Conservation (phyloP, 2,329 filamentous ascomycete species). For the Paraconiothyrium brasiliense region DNA sequence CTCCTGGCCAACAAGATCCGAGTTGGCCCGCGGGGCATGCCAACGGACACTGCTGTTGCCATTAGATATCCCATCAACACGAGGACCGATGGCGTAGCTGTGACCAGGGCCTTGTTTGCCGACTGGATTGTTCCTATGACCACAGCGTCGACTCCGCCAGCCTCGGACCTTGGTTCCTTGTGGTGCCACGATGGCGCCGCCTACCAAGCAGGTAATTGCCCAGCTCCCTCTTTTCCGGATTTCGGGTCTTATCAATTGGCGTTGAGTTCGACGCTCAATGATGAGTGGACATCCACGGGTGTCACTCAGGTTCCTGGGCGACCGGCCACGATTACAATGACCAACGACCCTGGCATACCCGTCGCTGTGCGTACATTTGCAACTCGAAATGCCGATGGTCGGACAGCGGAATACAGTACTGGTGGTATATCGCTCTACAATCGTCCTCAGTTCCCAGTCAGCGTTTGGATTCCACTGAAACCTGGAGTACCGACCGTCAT, state of each 20-base stretch:
- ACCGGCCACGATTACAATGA: not conserved
- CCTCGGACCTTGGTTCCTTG: conserved; percentile 1
- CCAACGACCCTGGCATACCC: conserved; percentile 6
- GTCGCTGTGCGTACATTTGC: conserved; percentile 1
- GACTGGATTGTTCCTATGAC: conserved; percentile 10
- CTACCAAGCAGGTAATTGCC: not conserved
- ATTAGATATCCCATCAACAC: conserved; percentile 7
- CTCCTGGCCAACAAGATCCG: conserved; percentile 11
- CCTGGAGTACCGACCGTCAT: conserved; percentile 1
- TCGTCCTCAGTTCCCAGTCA: conserved; percentile 7
- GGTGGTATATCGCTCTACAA: conserved; percentile 1
- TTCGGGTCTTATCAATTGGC: not conserved
- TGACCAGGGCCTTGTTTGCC: conserved; percentile 7
- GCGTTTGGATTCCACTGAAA: conserved; percentile 4
- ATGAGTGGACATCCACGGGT: conserved; percentile 4
- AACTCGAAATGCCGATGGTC: conserved; percentile 6
- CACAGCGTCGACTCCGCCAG: not conserved
- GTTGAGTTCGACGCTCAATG: not conserved
- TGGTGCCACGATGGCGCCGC: not conserved
- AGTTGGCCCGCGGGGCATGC: not conserved
- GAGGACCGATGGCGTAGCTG: conserved; percentile 8
- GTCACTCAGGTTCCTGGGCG: not conserved
- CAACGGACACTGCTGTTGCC: conserved; percentile 2
- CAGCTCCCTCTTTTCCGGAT: conserved; percentile 1
- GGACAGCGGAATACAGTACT: conserved; percentile 7